Evolutionary conservation across 805 yeast species (phyloP), one percentile per base, ranked within the genome.

Genomic region (Teunomyces stri): DNA sequence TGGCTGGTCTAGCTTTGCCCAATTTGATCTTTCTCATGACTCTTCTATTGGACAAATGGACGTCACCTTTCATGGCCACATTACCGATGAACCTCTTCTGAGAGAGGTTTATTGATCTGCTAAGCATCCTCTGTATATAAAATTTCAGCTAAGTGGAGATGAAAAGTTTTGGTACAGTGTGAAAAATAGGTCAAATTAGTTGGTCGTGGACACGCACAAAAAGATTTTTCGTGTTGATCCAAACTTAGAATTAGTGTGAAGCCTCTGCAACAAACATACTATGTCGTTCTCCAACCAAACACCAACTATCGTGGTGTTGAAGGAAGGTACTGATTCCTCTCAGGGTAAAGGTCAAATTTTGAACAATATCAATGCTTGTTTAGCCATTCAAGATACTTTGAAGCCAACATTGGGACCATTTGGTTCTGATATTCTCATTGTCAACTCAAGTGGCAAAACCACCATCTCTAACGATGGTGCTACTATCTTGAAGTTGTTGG

Each of bases 381-480:
- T 92, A 52, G 98, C 99, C 27, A 89, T 94, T 54, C 98, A 94
- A 73, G 99, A 94, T 57, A 89, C 97, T 27, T 76, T 94, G 60
- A 85, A 87, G 58, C 90, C 98, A 44, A 94, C 99, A 0, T 76
- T 94, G 55, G 99, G 99, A 4, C 99, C 99, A 42, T 78, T 94
- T 58, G 99, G 99, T 21, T 88, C 96, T 29, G 99, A 94, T 69
- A 91, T 92, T 54, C 75, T 94, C 63, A 84, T 94, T 60, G 97
- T 92, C 35, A 82, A 84, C 38, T 78, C 85, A 13, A 82, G 80
- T 59, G 96, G 96, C 46, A 84, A 81, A 58, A 89, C 98, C 42
- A 94, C 98, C 18, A 91, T 94, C 55, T 92, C 99, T 37, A 94
- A 94, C 67, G 99, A 94, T 65, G 99, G 99, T 56, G 99, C 99